Evolutionary conservation across 805 yeast species (phyloP).

Genomic region (Isabelozyma rhagii): DNA sequence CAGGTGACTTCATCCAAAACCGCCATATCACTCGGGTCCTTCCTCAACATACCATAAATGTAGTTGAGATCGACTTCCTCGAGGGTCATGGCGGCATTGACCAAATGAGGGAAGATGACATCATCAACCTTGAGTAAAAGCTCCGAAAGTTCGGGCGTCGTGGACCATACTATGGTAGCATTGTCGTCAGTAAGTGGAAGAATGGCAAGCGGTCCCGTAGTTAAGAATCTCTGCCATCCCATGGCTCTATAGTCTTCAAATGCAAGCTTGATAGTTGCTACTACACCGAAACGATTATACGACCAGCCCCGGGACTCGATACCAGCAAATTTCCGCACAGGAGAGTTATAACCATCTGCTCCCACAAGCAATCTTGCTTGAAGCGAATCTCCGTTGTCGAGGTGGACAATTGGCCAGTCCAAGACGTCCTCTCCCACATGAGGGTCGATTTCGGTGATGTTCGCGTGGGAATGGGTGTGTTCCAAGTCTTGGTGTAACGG

Average conservation of each 20-base stretch:
- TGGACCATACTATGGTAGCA: constrained; percentile 94
- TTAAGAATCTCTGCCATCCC: constrained; percentile 93
- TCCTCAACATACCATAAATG: constrained; percentile 45
- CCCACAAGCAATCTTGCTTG: constrained; percentile 82
- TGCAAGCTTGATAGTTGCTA: constrained; percentile 77
- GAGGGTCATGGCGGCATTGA: constrained; percentile 85
- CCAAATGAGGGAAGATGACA: constrained; percentile 60
- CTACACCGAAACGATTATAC: constrained; percentile 87
- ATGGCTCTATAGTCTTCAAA: constrained; percentile 64
- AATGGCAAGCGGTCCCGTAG: constrained; percentile 90
- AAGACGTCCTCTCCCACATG: constrained; percentile 20
- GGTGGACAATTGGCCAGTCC: constrained; percentile 75
- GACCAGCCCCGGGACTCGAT: constrained; percentile 92
- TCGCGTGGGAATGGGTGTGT: constrained; percentile 8
- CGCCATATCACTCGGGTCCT: constrained; percentile 41
- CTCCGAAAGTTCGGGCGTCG: constrained; percentile 70
- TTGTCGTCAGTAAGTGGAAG: constrained; percentile 82
- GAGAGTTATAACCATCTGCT: constrained; percentile 94
- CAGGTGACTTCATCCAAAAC: constrained; percentile 69
- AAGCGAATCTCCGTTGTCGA: constrained; percentile 61
- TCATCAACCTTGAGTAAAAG: constrained; percentile 57
- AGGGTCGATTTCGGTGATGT: constrained; percentile 15
- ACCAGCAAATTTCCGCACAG: constrained; percentile 77
- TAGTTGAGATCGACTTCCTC: constrained; percentile 73
- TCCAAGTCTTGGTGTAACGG: constrained; percentile 8